Base-by-base conservation (phyloP, 106 monocot species). In the Dactylorhiza incarnata region DNA sequence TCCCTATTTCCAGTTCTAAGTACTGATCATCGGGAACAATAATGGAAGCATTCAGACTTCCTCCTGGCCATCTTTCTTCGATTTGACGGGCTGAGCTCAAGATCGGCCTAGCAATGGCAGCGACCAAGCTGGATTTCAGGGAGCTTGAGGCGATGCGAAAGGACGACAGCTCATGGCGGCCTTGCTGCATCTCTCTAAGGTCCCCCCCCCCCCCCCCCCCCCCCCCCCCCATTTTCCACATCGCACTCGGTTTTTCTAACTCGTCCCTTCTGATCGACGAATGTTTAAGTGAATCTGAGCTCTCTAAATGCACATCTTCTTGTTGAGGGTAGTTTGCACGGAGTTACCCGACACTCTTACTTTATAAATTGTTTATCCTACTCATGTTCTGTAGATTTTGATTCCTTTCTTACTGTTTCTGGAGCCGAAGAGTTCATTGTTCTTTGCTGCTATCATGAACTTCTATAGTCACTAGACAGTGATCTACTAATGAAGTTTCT, bases 161-260 rank as follows among this genome's bases (percentile, higher is more conserved):
- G 81, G 67, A 62, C 6, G 85, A 89, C 47, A 63, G 80, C 15
- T 89, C 88, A 37, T 89, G 88, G 88, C 83, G 78, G 11, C 88
- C 88, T 43, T 89, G 88, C 62, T 53, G 75, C 29, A 76, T 85
- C 25, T 81, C 85, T 63, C 69, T 83, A 46, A 78, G 85, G 83
- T 85, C 50, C 44, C 53, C 25, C 7, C 26, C n/a, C 50, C 49
- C 52, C 19, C 55, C 19, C 10, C 49, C 3, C 26, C 1, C 20
- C 10, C 10, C 5, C 5, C 23, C 48, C 47, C 1, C 22, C 44
- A 48, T 67, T 75, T 17, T 55, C 62, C 16, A 46, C 6, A 43
- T 4, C 37, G 72, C 72, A 48, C 20, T 72, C 7, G 45, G 7
- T 45, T 45, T 48, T n/a, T 19, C 12, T 48, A 49, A 19, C 5